Percentiles rank a stretch among this genome's conserved stretches.
These are phyloP conservation scores for Nemania abortiva DNA, from an alignment of 2,329 filamentous ascomycete species.

Conservation along the genomic window DNA sequence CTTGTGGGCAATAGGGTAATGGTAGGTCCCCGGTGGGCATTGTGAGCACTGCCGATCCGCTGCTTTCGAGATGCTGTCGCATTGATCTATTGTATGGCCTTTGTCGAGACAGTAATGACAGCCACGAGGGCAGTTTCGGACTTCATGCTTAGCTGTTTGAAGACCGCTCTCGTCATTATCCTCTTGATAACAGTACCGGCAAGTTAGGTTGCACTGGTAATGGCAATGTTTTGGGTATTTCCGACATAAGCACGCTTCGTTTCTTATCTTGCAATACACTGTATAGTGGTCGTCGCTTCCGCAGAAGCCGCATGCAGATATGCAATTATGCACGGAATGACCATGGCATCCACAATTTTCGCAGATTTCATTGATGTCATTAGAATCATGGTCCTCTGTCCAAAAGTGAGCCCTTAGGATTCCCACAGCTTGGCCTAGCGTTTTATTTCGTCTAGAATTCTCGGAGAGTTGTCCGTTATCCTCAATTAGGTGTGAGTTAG, in stretches of 20 bases:
- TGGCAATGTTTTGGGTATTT: neutral
- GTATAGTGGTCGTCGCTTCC: neutral
- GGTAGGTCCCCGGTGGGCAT: conserved; percentile 1
- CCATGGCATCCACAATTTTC: neutral
- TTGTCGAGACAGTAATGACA: neutral
- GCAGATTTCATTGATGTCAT: neutral
- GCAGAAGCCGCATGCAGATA: neutral
- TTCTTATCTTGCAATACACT: neutral
- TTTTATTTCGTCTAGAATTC: neutral
- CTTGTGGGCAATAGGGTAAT: neutral
- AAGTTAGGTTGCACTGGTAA: neutral
- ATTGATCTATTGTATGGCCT: neutral
- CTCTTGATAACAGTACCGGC: conserved; percentile 1
- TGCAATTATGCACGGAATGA: neutral
- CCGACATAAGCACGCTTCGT: neutral
- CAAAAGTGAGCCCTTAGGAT: conserved; percentile 7
- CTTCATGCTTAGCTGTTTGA: neutral
- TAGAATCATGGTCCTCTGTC: neutral
- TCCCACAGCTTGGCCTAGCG: neutral
- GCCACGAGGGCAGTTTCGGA: neutral
- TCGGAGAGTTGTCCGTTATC: too few relatives aligned
- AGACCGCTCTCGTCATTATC: neutral
- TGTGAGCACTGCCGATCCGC: neutral
- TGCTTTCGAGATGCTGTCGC: neutral
- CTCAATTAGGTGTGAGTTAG: too few relatives aligned